phyloP scores from a whole-genome alignment of 345 rosid species.

The Linum tenue region DNA sequence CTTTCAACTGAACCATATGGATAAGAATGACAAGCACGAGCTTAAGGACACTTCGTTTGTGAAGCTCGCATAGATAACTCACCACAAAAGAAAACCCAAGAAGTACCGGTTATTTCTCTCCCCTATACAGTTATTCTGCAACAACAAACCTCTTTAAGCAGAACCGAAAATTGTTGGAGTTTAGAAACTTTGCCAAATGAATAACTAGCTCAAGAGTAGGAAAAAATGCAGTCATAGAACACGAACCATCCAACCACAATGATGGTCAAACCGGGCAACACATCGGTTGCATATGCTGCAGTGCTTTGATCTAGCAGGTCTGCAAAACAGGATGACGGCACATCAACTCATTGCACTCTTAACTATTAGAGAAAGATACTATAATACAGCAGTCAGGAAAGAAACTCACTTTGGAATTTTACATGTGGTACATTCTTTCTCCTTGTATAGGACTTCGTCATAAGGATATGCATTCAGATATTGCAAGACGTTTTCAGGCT shows the following conservation, averaged over 20 bases:
- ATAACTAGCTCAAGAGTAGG: background rate
- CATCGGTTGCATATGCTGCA: conserved; percentile 88
- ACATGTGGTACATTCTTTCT: conserved; percentile 84
- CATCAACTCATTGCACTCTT: background rate
- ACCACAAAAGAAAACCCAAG: conserved; percentile 93
- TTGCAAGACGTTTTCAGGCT: conserved; percentile 48
- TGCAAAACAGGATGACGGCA: conserved; percentile 17
- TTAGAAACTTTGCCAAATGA: background rate
- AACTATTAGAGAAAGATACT: background rate
- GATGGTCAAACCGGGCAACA: conserved; percentile 96
- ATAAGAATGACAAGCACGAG: too few relatives aligned
- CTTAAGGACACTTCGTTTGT: too few relatives aligned
- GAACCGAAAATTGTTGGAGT: background rate
- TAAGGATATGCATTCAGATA: conserved; percentile 72
- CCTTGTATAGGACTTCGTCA: conserved; percentile 57
- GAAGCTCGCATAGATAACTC: conserved; percentile 26
- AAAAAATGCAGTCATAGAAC: background rate
- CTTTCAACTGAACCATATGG: background rate
- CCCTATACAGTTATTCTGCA: conserved; percentile 91
- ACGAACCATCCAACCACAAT: conserved; percentile 95
- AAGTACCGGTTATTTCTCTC: conserved; percentile 81
- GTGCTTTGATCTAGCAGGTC: conserved; percentile 97
- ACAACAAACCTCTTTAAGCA: conserved; percentile 12
- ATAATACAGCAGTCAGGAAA: background rate
- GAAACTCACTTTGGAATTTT: conserved; percentile 64